A percentile compares a stretch with the other conserved stretches of the same genome.
phyloP scores from a whole-genome alignment of 1,284 basidiomycete genomes.

The Pseudozyma tsukubaensis region DNA sequence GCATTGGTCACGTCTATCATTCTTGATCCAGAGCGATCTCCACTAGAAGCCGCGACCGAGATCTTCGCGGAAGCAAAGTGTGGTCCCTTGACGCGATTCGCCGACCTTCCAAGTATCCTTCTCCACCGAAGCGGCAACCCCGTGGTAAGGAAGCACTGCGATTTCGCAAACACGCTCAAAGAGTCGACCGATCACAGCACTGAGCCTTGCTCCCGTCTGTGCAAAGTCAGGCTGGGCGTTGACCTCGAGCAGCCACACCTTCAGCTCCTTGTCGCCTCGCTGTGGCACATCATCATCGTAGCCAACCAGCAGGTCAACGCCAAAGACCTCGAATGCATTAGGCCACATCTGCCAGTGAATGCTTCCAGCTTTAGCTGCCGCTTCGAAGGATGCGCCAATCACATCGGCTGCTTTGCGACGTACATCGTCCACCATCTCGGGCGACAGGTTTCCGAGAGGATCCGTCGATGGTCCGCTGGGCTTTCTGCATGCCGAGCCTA shows the following conservation, averaged over 20 bases:
- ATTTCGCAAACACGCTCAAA: slow-evolving; percentile 72
- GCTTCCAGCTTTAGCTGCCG: slow-evolving; percentile 80
- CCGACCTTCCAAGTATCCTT: slow-evolving; percentile 44
- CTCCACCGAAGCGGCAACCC: neutral
- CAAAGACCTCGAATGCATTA: slow-evolving; percentile 95
- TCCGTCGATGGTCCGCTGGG: slow-evolving; percentile 21
- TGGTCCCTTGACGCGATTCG: slow-evolving; percentile 45
- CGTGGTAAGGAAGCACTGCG: slow-evolving; percentile 54
- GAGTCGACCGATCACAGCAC: slow-evolving; percentile 82
- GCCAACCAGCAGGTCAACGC: slow-evolving; percentile 87
- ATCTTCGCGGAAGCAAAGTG: slow-evolving; percentile 55
- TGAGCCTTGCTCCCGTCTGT: slow-evolving; percentile 85
- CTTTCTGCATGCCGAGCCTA: slow-evolving; percentile 68
- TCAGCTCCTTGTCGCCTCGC: slow-evolving; percentile 67
- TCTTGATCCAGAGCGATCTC: too few relatives aligned
- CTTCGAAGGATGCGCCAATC: slow-evolving; percentile 84
- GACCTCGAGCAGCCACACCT: slow-evolving; percentile 85
- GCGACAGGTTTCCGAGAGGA: slow-evolving; percentile 64
- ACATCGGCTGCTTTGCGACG: slow-evolving; percentile 62
- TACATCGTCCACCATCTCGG: slow-evolving; percentile 70
- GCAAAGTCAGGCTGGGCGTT: slow-evolving; percentile 97
- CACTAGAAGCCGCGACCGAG: slow-evolving; percentile 44
- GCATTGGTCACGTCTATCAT: too few relatives aligned
- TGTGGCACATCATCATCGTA: slow-evolving; percentile 47
- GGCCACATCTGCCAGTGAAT: slow-evolving; percentile 87